Evolutionary conservation across 108 stramenopile species (phyloP).

Genomic region (Pseudonitzschia delicatissima): DNA sequence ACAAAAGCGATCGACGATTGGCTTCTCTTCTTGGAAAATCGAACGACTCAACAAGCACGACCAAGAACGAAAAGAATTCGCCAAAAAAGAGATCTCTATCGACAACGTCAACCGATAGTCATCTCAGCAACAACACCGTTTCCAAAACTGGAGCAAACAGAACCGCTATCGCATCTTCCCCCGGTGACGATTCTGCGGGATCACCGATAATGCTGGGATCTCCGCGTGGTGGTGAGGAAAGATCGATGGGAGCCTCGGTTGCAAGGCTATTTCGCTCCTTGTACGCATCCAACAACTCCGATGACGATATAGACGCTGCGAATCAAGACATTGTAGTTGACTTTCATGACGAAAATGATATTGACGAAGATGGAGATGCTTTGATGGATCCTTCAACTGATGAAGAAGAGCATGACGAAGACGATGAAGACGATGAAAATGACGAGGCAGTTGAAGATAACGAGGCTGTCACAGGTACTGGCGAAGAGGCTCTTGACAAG

Average conservation of each 20-base stretch:
- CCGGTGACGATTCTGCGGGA: neutral
- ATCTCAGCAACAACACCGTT: slow-evolving; percentile 6
- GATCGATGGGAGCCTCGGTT: slow-evolving; percentile 1
- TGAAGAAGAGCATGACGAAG: slow-evolving; percentile 22
- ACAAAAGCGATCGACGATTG: neutral
- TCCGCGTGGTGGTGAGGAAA: neutral
- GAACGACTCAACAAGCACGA: neutral
- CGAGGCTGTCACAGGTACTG: neutral
- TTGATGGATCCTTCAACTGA: slow-evolving; percentile 13
- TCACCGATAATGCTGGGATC: neutral
- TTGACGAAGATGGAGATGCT: slow-evolving; percentile 20
- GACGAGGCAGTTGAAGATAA: slow-evolving; percentile 17
- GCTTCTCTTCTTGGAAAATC: neutral
- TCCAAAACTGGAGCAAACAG: no score
- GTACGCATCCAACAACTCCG: neutral
- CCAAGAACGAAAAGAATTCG: neutral
- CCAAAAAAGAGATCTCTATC: neutral
- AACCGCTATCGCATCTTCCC: neutral
- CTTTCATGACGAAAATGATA: slow-evolving; percentile 11
- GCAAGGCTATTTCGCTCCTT: slow-evolving; percentile 1
- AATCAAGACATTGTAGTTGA: neutral
- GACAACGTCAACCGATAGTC: neutral
- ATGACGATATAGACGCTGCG: slow-evolving; percentile 8
- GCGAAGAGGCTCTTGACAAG: neutral
- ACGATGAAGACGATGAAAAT: slow-evolving; percentile 12